These are phyloP conservation scores for Eucalyptus sp. DNA, from an alignment of 345 rosid genomes.

Conservation along the genomic window DNA sequence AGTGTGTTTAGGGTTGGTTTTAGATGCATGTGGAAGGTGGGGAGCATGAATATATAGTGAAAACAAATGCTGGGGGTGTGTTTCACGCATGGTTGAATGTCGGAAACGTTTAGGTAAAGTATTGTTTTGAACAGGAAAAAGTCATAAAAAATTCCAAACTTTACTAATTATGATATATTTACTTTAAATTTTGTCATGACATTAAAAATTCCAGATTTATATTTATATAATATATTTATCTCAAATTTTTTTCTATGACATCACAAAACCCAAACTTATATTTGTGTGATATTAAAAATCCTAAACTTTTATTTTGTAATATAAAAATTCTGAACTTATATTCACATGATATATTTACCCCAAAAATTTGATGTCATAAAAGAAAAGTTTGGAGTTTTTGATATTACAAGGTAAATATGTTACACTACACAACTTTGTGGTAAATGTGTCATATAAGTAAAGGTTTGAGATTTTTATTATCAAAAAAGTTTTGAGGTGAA, in stretches of 20 bases:
- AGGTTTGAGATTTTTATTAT: too few relatives aligned
- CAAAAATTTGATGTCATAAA: too few relatives aligned
- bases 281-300: too few relatives aligned
- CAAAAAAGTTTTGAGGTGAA: too few relatives aligned
- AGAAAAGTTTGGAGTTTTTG: rapidly evolving
- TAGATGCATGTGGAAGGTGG: neutral
- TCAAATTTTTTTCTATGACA: too few relatives aligned
- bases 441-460: rapidly evolving
- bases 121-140: neutral
- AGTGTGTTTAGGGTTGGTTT: neutral
- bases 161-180: too few relatives aligned
- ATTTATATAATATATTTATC: rapidly evolving
- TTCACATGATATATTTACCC: too few relatives aligned
- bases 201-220: rapidly evolving
- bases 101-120: neutral
- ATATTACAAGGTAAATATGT: too few relatives aligned
- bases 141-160: too few relatives aligned
- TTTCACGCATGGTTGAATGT: neutral
- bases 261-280: too few relatives aligned
- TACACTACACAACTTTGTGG: rapidly evolving
- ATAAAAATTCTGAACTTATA: rapidly evolving
- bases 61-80: neutral
- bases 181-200: too few relatives aligned
- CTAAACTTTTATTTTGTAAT: too few relatives aligned
- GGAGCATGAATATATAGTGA: neutral